phyloP scores from a whole-genome alignment of 192 early-diverging fungal genomes.

The Umbelopsis vinacea region DNA sequence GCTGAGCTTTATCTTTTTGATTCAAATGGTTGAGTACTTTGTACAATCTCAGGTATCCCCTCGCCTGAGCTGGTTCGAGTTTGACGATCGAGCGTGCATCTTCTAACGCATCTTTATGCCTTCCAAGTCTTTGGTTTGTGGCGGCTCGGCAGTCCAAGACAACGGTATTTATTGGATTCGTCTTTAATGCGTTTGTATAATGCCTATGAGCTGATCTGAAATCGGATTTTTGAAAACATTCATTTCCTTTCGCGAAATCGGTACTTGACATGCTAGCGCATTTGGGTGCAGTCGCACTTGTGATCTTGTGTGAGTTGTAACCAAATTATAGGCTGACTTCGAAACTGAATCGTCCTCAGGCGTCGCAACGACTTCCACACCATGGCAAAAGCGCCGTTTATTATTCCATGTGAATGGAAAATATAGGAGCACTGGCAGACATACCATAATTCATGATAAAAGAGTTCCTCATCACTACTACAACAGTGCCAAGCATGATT shows the following conservation, averaged over 20 bases:
- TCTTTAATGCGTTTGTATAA: not conserved
- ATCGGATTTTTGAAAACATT: not conserved
- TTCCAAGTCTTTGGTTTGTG: slow-evolving; percentile 21
- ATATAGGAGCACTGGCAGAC: too few relatives aligned
- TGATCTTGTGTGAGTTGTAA: not conserved
- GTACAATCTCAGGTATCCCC: slow-evolving; percentile 18
- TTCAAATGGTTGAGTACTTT: slow-evolving; percentile 9
- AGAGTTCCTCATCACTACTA: too few relatives aligned
- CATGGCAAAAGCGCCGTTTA: too few relatives aligned
- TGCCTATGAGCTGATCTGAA: slow-evolving; percentile 10
- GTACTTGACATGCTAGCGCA: not conserved
- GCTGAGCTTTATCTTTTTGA: slow-evolving; percentile 8
- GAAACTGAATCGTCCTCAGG: too few relatives aligned
- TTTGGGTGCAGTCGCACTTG: not conserved
- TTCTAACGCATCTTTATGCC: slow-evolving; percentile 9
- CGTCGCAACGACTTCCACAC: too few relatives aligned
- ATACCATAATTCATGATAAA: too few relatives aligned
- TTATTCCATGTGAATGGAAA: too few relatives aligned
- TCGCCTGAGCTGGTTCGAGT: slow-evolving; percentile 12
- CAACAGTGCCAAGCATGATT: too few relatives aligned
- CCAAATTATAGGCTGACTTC: too few relatives aligned
- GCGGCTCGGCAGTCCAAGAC: slow-evolving; percentile 28
- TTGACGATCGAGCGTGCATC: slow-evolving; percentile 30
- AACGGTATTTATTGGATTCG: not conserved
- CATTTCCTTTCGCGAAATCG: slow-evolving; percentile 8